These are phyloP conservation scores for Physcomitrium patens DNA, from an alignment of 225 moss, liverwort and hornwort genomes.

Conservation along the genomic window DNA sequence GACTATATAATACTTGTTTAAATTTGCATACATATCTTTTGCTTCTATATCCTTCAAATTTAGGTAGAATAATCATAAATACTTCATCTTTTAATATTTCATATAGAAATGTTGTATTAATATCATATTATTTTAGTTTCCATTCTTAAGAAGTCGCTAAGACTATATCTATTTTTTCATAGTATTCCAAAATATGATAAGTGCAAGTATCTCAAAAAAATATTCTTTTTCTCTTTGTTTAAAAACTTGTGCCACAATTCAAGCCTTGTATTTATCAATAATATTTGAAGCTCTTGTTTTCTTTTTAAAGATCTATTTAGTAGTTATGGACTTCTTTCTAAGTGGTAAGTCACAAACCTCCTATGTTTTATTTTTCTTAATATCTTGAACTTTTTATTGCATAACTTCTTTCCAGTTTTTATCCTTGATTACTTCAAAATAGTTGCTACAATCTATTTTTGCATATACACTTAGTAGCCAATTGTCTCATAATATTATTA, in stretches of 20 bases:
- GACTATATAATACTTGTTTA: background rate
- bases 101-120: background rate
- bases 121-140: background rate
- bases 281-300: too few species aligned
- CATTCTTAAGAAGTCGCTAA: background rate
- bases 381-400: too few species aligned
- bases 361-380: too few species aligned
- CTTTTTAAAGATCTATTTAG: too few species aligned
- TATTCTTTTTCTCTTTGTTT: background rate
- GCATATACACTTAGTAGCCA: too few species aligned
- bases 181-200: background rate
- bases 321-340: too few species aligned
- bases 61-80: background rate
- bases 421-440: too few species aligned
- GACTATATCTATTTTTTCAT: background rate
- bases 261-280: background rate
- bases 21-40: background rate
- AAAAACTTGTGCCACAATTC: background rate
- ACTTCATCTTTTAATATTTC: background rate
- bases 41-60: background rate
- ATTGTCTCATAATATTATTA: too few species aligned
- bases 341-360: too few species aligned
- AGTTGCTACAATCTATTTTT: too few species aligned
- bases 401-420: too few species aligned
- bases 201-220: background rate